Percentiles rank a stretch among this genome's conserved stretches.
phyloP scores from a whole-genome alignment of 2,329 filamentous ascomycete genomes.

The Zymoseptoria brevis region DNA sequence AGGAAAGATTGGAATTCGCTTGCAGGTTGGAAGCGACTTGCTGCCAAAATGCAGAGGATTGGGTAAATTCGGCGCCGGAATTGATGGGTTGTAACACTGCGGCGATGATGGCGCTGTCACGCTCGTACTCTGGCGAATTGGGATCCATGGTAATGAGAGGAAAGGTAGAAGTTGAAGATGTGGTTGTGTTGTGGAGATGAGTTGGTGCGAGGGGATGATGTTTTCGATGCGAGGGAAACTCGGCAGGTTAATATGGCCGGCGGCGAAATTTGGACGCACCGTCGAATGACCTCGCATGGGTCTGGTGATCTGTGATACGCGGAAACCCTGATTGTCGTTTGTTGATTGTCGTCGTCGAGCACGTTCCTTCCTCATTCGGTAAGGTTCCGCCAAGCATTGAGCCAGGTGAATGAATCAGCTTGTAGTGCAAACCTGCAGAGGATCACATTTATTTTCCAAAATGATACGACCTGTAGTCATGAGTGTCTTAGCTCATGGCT shows the following conservation, averaged over 20 bases:
- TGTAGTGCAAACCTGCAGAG: too few species aligned
- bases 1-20: not conserved
- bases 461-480: not conserved
- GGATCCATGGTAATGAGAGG: not conserved
- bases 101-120: not conserved
- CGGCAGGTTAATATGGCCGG: too few species aligned
- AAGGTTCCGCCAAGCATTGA: not conserved
- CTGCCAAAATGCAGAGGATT: not conserved
- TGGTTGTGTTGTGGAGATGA: not conserved
- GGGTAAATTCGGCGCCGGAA: not conserved
- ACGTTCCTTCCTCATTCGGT: not conserved
- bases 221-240: too few species aligned
- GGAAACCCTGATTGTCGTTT: too few species aligned
- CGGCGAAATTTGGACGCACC: too few species aligned
- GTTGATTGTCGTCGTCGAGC: too few species aligned
- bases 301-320: too few species aligned
- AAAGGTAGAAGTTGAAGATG: not conserved
- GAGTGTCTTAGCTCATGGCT: too few species aligned
- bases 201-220: not conserved
- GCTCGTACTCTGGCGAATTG: not conserved
- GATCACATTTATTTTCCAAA: not conserved
- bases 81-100: not conserved
- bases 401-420: not conserved
- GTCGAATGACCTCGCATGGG: too few species aligned
- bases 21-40: not conserved